phyloP scores from a whole-genome alignment of 345 rosid species.

The Citrus hindsii region DNA sequence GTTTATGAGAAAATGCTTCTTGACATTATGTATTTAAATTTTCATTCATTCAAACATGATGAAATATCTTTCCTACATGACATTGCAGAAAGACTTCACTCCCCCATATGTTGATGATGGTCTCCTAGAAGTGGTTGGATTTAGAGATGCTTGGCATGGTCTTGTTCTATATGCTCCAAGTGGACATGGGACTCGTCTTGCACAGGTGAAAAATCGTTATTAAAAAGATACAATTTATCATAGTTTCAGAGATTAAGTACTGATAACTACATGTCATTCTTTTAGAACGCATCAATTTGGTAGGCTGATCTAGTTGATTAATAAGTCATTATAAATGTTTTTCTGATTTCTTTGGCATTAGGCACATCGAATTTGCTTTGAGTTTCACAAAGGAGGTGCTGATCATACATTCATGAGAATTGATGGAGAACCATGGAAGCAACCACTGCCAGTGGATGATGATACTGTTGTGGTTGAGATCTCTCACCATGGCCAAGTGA shows the following conservation, averaged over 20 bases:
- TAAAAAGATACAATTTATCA: neutral
- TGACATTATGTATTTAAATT: neutral
- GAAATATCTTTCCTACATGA: neutral
- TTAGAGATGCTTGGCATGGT: slow-evolving; percentile 97
- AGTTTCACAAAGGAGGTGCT: slow-evolving; percentile 72
- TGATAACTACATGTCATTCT: neutral
- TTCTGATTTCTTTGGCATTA: slow-evolving; percentile 19
- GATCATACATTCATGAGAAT: slow-evolving; percentile 80
- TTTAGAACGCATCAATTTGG: neutral
- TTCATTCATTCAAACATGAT: slow-evolving; percentile 5
- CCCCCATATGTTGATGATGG: slow-evolving; percentile 90
- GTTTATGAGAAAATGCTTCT: neutral
- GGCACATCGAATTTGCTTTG: slow-evolving; percentile 72
- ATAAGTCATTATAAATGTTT: neutral
- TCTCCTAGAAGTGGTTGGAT: slow-evolving; percentile 78
- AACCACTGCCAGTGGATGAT: slow-evolving; percentile 64
- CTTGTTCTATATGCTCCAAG: slow-evolving; percentile 75
- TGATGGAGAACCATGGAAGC: slow-evolving; percentile 96
- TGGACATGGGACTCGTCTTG: slow-evolving; percentile 90
- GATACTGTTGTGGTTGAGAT: slow-evolving; percentile 80
- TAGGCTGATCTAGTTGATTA: neutral
- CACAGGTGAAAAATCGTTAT: slow-evolving; percentile 51
- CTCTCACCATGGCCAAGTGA: slow-evolving; percentile 84
- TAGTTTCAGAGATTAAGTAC: neutral
- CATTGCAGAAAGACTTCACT: slow-evolving; percentile 65